Evolutionary conservation across 805 yeast species (phyloP), one percentile per base, ranked within the genome.

Genomic region (Spathaspora boniae): DNA sequence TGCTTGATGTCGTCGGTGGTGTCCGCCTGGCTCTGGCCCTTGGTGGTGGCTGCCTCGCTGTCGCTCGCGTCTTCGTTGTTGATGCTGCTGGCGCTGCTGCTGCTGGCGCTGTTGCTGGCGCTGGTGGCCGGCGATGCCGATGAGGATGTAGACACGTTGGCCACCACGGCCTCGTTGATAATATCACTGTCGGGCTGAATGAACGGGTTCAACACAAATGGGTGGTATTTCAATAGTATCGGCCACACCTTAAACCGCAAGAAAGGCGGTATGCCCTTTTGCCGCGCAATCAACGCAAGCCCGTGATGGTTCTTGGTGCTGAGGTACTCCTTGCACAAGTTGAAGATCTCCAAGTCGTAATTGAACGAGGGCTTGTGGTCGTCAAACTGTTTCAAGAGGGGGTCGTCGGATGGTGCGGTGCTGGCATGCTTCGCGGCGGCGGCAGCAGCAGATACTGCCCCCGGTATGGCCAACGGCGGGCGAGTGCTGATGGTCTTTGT

Each of bases 181-280:
- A 31, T 31, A 9, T 65, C 68, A 18, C 53, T 60, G 50, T 74
- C 91, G 2, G 86, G 80, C 42, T 75, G 73, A 24, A 86, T 70
- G 46, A 76, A 82, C 0, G 96, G 96, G 33, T 78, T 69, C 21
- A 76, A 59, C 9, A 86, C 95, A 64, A 80, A 85, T 1, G 97
- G 96, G 56, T 89, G 97, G 48, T 78, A 78, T 46, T 80, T 80
- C 38, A 89, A 58, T 33, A 89, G 58, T 4, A 86, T 60, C 1
- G 96, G 96, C 97, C 97, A 89, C 6, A 86, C 83, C 38, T 72
- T 67, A 45, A 77, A 78, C 41, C 98, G 70, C 36, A 87, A 65
- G 38, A 78, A 72, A 1, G 95, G 91, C 1, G 97, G 97, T 18
- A 88, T 68, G 3, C 98, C 97, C 38, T 78, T 67, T 45, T 82